These are phyloP conservation scores for Davidsoniella eucalypti DNA, from an alignment of 2,329 filamentous ascomycete species.

Conservation along the genomic window DNA sequence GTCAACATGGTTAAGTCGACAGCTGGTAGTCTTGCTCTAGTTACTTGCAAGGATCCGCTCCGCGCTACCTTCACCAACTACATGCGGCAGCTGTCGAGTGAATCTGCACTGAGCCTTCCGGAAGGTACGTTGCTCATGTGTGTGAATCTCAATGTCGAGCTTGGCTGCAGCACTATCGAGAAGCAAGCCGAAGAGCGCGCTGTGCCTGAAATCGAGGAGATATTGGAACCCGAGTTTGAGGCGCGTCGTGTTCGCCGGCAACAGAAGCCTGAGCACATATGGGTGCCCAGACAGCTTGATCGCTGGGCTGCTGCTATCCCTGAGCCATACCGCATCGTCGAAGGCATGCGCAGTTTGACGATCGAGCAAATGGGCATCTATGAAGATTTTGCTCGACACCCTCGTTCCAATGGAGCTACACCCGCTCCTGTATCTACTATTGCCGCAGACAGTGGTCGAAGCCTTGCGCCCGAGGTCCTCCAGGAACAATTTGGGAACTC, in stretches of 20 bases:
- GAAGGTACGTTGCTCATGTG: conserved; percentile 97
- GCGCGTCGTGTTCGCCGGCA: conserved; percentile 59
- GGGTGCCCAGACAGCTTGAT: conserved; percentile 65
- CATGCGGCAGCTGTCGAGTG: conserved; percentile 53
- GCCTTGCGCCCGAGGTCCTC: conserved; percentile 46
- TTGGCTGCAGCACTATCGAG: conserved; percentile 86
- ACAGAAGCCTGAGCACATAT: conserved; percentile 65
- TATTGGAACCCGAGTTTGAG: conserved; percentile 69
- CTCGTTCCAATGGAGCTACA: conserved; percentile 43
- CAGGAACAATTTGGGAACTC: conserved; percentile 43
- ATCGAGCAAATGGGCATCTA: conserved; percentile 90
- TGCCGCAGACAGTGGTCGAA: conserved; percentile 42
- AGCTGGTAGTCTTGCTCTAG: conserved; percentile 80
- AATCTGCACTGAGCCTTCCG: conserved; percentile 66
- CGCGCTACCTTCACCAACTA: conserved; percentile 96
- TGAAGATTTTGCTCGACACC: conserved; percentile 83
- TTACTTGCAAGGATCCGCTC: conserved; percentile 96
- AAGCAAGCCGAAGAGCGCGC: conserved; percentile 90
- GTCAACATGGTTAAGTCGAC: conserved; percentile 91
- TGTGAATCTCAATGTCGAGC: conserved; percentile 91
- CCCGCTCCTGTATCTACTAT: conserved; percentile 39
- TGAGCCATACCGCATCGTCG: conserved; percentile 76
- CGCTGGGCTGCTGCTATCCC: conserved; percentile 90
- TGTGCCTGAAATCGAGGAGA: conserved; percentile 83
- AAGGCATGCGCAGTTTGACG: conserved; percentile 55